phyloP scores from a whole-genome alignment of 2,329 filamentous ascomycete genomes.

The Fusarium dlaminii region DNA sequence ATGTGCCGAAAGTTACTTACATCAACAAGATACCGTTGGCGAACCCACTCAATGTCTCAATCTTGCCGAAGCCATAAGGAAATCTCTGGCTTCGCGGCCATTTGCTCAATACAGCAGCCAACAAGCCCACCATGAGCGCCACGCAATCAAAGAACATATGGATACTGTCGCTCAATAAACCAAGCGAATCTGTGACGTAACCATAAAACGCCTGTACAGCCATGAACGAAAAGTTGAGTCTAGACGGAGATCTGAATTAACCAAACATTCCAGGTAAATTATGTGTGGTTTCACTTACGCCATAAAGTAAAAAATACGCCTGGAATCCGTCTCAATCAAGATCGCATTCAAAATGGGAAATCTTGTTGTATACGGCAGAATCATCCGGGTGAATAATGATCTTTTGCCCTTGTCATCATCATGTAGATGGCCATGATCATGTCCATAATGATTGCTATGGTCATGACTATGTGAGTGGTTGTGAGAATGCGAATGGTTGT shows the following conservation, averaged over 20 bases:
- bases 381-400: slow-evolving; percentile 75
- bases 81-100: slow-evolving; percentile 91
- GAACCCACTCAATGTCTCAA: slow-evolving; percentile 95
- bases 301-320: slow-evolving; percentile 98
- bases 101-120: slow-evolving; percentile 94
- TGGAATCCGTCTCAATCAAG: slow-evolving; percentile 88
- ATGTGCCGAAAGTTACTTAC: slow-evolving; percentile 56
- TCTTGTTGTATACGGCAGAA: slow-evolving; percentile 74
- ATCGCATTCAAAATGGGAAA: slow-evolving; percentile 88
- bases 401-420: slow-evolving; percentile 57
- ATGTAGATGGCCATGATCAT: slow-evolving; percentile 46
- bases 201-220: slow-evolving; percentile 93
- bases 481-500: slow-evolving; percentile 43
- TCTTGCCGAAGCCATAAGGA: slow-evolving; percentile 95
- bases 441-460: slow-evolving; percentile 36
- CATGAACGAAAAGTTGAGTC: slow-evolving; percentile 96
- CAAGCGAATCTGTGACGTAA: slow-evolving; percentile 90
- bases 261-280: slow-evolving; percentile 14
- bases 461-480: slow-evolving; percentile 16
- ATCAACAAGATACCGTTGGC: slow-evolving; percentile 96
- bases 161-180: slow-evolving; percentile 95
- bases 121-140: slow-evolving; percentile 86
- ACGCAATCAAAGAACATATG: slow-evolving; percentile 99
- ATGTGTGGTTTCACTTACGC: slow-evolving; percentile 62
- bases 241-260: slow-evolving; percentile 49